These are phyloP conservation scores for Aspergillus cejpii DNA, from an alignment of 2,329 filamentous ascomycete species.

Conservation along the genomic window DNA sequence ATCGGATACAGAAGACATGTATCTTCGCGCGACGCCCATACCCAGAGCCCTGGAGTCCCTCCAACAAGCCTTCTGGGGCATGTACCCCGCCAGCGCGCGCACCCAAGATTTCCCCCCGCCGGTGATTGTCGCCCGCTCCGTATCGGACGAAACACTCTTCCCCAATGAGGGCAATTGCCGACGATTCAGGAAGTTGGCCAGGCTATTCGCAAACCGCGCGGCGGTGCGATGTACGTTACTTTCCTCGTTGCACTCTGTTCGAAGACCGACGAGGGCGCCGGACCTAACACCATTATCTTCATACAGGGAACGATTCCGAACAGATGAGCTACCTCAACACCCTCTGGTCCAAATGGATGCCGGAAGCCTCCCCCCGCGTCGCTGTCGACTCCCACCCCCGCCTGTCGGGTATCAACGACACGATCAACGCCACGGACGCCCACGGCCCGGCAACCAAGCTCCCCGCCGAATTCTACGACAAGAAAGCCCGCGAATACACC, in stretches of 20 bases:
- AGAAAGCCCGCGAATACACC: conserved; percentile 61
- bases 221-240: conserved; percentile 54
- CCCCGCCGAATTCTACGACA: conserved; percentile 81
- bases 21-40: conserved; percentile 67
- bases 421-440: conserved; percentile 78
- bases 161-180: conserved; percentile 71
- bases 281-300: too few relatives aligned
- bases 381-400: conserved; percentile 79
- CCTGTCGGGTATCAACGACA: conserved; percentile 88
- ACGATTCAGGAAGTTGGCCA: conserved; percentile 62
- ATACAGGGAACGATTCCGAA: conserved; percentile 57
- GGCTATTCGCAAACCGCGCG: conserved; percentile 64
- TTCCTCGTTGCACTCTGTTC: background rate
- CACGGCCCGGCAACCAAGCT: conserved; percentile 74
- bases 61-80: conserved; percentile 66
- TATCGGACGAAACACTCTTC: conserved; percentile 68
- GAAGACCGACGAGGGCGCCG: background rate
- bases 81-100: conserved; percentile 58
- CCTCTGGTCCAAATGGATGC: conserved; percentile 79
- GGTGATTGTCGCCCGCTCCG: conserved; percentile 58
- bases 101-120: conserved; percentile 52
- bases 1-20: conserved; percentile 54
- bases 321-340: conserved; percentile 81
- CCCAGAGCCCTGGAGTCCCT: conserved; percentile 70
- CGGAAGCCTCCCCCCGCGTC: conserved; percentile 58